phyloP scores from a whole-genome alignment of 2,329 filamentous ascomycete genomes.

The Fusarium torulosum region DNA sequence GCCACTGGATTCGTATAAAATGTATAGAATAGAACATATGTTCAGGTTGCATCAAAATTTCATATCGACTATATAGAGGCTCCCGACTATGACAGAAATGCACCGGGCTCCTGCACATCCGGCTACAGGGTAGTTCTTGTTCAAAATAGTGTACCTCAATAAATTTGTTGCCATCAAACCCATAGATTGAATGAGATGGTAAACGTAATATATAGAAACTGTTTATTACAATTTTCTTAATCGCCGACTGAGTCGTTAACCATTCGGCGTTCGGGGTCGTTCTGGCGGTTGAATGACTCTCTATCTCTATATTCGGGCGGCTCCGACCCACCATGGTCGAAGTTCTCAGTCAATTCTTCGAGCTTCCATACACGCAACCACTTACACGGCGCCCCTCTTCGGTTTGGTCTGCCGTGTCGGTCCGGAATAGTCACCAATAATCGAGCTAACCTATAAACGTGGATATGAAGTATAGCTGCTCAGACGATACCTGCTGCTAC shows the following conservation, averaged over 20 bases:
- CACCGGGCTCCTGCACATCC: not conserved
- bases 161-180: not conserved
- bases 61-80: not conserved
- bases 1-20: too few relatives aligned
- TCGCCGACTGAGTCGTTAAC: not conserved
- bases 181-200: not conserved
- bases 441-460: not conserved
- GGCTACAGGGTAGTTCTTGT: not conserved
- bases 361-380: not conserved
- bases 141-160: not conserved
- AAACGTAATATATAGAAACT: not conserved
- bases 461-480: not conserved
- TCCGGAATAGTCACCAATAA: not conserved
- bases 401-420: not conserved
- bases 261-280: not conserved
- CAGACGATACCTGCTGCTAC: not conserved
- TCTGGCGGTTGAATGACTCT: not conserved
- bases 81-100: not conserved
- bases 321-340: too few relatives aligned
- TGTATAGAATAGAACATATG: too few relatives aligned
- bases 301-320: not conserved
- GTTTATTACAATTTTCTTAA: not conserved
- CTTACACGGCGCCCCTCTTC: not conserved
- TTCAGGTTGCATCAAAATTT: not conserved
- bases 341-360: too few relatives aligned